Base-by-base conservation (phyloP, 2,329 filamentous ascomycete genomes). In the Apiospora rasikravindrae region DNA sequence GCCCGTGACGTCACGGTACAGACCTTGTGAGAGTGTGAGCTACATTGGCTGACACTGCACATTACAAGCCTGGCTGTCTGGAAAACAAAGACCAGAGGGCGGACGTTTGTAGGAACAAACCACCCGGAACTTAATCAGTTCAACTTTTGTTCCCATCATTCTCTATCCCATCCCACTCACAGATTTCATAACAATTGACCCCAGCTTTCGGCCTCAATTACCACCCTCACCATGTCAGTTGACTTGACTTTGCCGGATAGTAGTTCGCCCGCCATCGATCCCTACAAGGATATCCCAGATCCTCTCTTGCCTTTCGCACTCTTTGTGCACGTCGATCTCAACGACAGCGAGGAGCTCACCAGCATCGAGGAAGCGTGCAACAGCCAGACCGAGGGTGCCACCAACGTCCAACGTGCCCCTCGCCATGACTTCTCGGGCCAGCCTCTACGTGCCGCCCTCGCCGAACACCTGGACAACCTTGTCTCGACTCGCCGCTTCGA, bases 261-360 rank as follows among this genome's bases (percentile, higher is more conserved):
- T 37, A 67, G 64, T 16, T 67, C 64, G 37, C 64, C 64, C 37
- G n/a, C 64, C 10, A 67, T 67, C 22, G 64, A 67, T 22, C 33
- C 33, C 22, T 67, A 67, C 40, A 67, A 67, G 40, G 40, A 67
- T 22, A n/a, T 67, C n/a, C 64, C 40, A 37, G 64, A 67, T 7
- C 64, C 64, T 19, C 37, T 67, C 1, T n/a, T 67, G 33, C 64
- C 64, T 11, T 67, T 67, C 26, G 64, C 64, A 26, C 40, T 67
- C 37, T 67, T 67, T 10, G 64, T 67, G 37, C 64, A 67, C 40
- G 40, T 67, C 64, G 22, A 67, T 11, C 64, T 67, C n/a, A 19
- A 37, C 14, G 64, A 44, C 40, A 8, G 26, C 8, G 64, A 67
- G 11, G 64, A 67, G 40, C 64, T 67, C 22, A 37, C 64, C 64